Conservation (phyloP, 1,284 basidiomycete genomes). For the Golubevia pallescens region DNA sequence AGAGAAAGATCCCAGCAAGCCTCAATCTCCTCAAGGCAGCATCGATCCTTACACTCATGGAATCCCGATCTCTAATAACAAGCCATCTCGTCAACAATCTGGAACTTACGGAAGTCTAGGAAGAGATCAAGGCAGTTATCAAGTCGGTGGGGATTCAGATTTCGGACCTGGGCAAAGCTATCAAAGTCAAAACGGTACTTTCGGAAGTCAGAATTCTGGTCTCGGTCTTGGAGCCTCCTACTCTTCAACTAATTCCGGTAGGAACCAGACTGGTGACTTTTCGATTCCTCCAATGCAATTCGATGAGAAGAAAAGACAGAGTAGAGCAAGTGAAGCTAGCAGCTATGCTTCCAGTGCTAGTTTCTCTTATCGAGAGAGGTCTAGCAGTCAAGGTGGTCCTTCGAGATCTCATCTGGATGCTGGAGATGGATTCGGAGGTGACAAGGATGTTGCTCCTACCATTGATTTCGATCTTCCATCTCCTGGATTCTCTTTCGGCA, state of each 20-base stretch:
- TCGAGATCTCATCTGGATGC: not conserved
- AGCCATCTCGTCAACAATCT: too few species aligned
- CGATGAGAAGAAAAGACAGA: conserved; percentile 19
- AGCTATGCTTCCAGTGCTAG: too few species aligned
- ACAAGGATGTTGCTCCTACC: conserved; percentile 17
- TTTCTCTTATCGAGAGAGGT: conserved; percentile 16
- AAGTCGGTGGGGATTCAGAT: too few species aligned
- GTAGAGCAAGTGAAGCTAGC: conserved; percentile 20
- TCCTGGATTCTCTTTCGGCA: conserved; percentile 22
- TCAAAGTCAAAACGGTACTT: too few species aligned
- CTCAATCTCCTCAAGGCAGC: not conserved
- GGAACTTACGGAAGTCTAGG: too few species aligned
- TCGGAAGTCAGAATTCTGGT: too few species aligned
- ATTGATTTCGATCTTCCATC: conserved; percentile 28
- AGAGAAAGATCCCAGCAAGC: not conserved
- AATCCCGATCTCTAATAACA: too few species aligned
- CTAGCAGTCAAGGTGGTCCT: conserved; percentile 10
- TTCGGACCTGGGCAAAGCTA: too few species aligned
- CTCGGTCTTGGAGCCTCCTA: too few species aligned
- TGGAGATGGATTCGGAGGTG: not conserved
- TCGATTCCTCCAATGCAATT: conserved; percentile 1
- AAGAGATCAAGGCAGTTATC: too few species aligned
- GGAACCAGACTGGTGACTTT: not conserved
- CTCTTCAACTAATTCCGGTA: too few species aligned
- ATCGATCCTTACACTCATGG: not conserved